Conservation (phyloP, 2,329 filamentous ascomycete genomes). For the Sclerotinia subarctica region DNA sequence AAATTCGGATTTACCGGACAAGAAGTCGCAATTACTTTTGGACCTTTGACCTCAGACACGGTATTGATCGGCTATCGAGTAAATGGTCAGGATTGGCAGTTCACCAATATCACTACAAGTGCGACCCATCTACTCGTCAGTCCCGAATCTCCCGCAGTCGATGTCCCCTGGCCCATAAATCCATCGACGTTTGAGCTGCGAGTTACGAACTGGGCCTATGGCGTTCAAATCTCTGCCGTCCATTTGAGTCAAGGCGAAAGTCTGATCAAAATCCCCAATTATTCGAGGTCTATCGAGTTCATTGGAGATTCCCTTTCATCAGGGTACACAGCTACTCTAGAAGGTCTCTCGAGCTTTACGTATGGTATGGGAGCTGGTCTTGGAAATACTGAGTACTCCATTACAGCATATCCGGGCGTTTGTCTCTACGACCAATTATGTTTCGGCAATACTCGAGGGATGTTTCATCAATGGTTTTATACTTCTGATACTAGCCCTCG, state of each 20-base stretch:
- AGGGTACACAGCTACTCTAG: constrained; percentile 57
- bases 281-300: constrained; percentile 43
- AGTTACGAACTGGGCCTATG: constrained; percentile 60
- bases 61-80: constrained; percentile 58
- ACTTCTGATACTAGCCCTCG: constrained; percentile 49
- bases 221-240: constrained; percentile 54
- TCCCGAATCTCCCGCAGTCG: constrained; percentile 45
- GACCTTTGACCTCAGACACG: constrained; percentile 33
- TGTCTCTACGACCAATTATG: constrained; percentile 55
- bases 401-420: constrained; percentile 58
- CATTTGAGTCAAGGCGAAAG: constrained; percentile 46
- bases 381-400: constrained; percentile 55
- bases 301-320: constrained; percentile 50
- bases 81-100: constrained; percentile 56
- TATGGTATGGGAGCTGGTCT: constrained; percentile 55
- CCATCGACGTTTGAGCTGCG: constrained; percentile 54
- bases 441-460: constrained; percentile 50
- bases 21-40: constrained; percentile 32
- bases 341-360: constrained; percentile 54
- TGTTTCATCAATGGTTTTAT: constrained; percentile 56
- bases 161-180: constrained; percentile 43
- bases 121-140: constrained; percentile 55
- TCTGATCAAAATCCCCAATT: constrained; percentile 45
- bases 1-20: constrained; percentile 33
- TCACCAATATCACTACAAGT: constrained; percentile 57